Evolutionary conservation across 805 yeast genomes (phyloP).

Genomic region (Candida schatavii): DNA sequence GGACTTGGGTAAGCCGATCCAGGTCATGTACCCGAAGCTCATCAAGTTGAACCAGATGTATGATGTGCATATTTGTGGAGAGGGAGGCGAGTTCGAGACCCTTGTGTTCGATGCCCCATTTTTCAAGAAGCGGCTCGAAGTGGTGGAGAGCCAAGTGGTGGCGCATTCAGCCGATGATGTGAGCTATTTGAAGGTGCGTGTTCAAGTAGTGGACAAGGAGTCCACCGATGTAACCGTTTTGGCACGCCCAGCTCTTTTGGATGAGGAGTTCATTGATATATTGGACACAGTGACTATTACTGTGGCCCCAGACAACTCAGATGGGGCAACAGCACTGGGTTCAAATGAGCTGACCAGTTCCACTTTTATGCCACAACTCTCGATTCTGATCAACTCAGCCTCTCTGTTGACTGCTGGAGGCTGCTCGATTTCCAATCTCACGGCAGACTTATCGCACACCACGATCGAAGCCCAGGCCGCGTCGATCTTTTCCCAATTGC

Average conservation of each 20-base stretch:
- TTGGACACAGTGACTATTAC: neutral
- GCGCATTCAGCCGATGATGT: conserved; percentile 65
- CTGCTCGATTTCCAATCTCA: conserved; percentile 29
- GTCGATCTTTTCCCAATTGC: conserved; percentile 48
- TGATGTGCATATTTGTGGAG: conserved; percentile 95
- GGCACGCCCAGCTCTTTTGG: conserved; percentile 38
- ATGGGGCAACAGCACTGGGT: neutral
- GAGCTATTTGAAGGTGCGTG: conserved; percentile 58
- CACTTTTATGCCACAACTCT: neutral
- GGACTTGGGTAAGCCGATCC: conserved; percentile 69
- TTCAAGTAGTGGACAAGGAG: conserved; percentile 43
- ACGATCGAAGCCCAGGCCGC: conserved; percentile 37
- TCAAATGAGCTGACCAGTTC: neutral
- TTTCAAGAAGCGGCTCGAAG: conserved; percentile 52
- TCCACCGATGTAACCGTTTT: conserved; percentile 12
- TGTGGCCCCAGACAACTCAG: neutral
- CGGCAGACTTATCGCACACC: conserved; percentile 7
- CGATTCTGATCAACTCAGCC: neutral
- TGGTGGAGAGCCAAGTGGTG: conserved; percentile 39
- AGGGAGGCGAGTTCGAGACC: conserved; percentile 98
- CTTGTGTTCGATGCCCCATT: conserved; percentile 89
- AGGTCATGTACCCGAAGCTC: conserved; percentile 59
- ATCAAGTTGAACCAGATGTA: conserved; percentile 55
- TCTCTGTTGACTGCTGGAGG: conserved; percentile 7
- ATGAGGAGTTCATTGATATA: conserved; percentile 32